Evolutionary conservation across 345 rosid species (phyloP).

Genomic region (Balakata baccata): DNA sequence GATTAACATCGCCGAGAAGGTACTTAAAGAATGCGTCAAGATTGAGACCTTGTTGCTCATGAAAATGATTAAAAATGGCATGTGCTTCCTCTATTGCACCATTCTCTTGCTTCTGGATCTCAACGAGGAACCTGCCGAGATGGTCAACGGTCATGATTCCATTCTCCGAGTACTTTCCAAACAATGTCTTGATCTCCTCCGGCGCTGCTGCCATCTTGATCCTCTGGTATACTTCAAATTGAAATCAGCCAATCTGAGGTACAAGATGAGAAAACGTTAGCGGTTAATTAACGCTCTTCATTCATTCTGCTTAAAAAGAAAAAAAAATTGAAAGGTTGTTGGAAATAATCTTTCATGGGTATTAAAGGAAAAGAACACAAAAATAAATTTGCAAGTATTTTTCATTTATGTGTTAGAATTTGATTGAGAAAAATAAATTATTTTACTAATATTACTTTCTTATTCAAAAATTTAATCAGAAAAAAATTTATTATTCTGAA

Average conservation of each 20-base stretch:
- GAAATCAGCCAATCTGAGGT: neutral
- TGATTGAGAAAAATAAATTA: no score
- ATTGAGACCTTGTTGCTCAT: conserved; percentile 40
- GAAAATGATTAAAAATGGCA: conserved; percentile 34
- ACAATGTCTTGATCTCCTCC: conserved; percentile 52
- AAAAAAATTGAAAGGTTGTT: no score
- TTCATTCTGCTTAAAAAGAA: neutral
- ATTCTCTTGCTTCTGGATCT: conserved; percentile 47
- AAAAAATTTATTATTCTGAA: no score
- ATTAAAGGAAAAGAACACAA: no score
- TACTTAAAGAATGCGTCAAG: conserved; percentile 65
- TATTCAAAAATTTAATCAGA: no score
- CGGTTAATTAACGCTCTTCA: neutral
- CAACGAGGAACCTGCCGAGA: conserved; percentile 54
- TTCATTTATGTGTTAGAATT: no score
- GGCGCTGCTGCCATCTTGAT: conserved; percentile 70
- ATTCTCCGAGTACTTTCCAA: conserved; percentile 43
- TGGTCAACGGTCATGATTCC: conserved; percentile 49
- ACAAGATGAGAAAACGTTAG: neutral
- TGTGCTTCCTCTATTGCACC: conserved; percentile 50
- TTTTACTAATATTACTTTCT: no score
- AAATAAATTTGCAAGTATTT: no score
- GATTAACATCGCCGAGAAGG: conserved; percentile 46
- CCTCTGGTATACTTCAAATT: conserved; percentile 28
- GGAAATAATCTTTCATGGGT: no score